Conservation (phyloP, 768 basidiomycete genomes). For the Kwoniella newhampshirensis region DNA sequence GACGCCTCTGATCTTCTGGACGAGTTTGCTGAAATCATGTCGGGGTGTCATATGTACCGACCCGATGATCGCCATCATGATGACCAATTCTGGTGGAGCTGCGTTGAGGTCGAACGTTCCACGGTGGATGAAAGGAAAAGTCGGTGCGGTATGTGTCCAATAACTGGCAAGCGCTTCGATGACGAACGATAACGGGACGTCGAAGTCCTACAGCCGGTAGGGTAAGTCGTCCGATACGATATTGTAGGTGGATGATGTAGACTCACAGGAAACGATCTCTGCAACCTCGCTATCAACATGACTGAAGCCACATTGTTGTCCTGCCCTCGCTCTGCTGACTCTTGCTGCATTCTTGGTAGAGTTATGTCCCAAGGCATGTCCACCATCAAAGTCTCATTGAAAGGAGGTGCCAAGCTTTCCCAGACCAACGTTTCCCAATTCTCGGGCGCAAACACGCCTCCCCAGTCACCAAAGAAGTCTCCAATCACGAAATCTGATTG, state of each 20-base stretch:
- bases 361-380: conserved; percentile 20
- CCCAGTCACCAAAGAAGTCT: conserved; percentile 25
- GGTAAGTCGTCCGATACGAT: not conserved
- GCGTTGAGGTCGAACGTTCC: conserved; percentile 35
- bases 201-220: conserved; percentile 11
- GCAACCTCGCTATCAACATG: conserved; percentile 14
- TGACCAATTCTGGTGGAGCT: conserved; percentile 30
- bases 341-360: conserved; percentile 15
- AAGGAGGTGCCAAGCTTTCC: conserved; percentile 19
- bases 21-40: conserved; percentile 16
- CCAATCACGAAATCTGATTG: not conserved
- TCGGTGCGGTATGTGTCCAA: conserved; percentile 33
- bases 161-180: conserved; percentile 16
- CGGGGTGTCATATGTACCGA: conserved; percentile 14
- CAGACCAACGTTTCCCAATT: conserved; percentile 19
- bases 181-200: conserved; percentile 23
- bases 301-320: conserved; percentile 10
- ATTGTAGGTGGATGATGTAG: not conserved
- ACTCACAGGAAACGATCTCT: conserved; percentile 30
- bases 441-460: conserved; percentile 5
- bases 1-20: conserved; percentile 24
- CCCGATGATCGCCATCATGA: conserved; percentile 40
- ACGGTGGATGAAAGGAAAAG: conserved; percentile 43
- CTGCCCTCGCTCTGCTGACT: conserved; percentile 32
- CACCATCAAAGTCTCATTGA: conserved; percentile 21